Evolutionary conservation across 2,329 filamentous ascomycete species (phyloP), one percentile per base, ranked within the genome.

Genomic region (Chaetomium olivaceum): DNA sequence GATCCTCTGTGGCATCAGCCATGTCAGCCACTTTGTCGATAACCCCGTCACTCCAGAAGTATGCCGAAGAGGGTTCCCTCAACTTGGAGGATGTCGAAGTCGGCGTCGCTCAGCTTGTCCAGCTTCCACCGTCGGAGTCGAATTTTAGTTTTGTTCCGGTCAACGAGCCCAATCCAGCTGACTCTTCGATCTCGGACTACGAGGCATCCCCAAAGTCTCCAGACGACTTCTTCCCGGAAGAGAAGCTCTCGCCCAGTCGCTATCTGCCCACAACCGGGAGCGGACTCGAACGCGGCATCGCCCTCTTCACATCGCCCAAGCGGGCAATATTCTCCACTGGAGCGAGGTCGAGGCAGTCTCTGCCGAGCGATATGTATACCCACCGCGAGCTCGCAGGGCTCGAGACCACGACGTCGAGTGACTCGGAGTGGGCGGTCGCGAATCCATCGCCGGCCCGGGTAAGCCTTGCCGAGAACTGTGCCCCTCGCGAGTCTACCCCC

Each of bases 71-170:
- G 12, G 69, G 61, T 21, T 63, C 61, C 0, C 65, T 69, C n/a
- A 63, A 68, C 6, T 46, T 64, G 5, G 72, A 73, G 5, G 67
- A 71, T 12, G 58, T 71, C 6, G 74, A 75, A n/a, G 31, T 75
- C 25, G 71, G 71, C 19, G 61, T 73, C 3, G 72, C 73, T 4
- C 65, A 62, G 36, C 19, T 67, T 39, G 55, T 74, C 21, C 64
- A 64, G 4, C 25, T 71, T 14, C 27, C 54, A 9, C 39, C 23
- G 1, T 51, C 55, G 1, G 36, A 62, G 12, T 50, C 60, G 12
- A 9, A 21, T 36, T 5, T 46, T 59, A n/a, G 36, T 57, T 8
- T 59, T 54, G 36, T 7, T 48, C 54, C 61, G n/a, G 21, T 59
- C 27, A 29, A 58, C 3, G 56, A 62, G 1, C 16, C 21, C 9